Percentiles rank a stretch among this genome's conserved stretches.
phyloP scores from a whole-genome alignment of 2,329 filamentous ascomycete genomes.

The Lasiodiplodia hormozganensis region DNA sequence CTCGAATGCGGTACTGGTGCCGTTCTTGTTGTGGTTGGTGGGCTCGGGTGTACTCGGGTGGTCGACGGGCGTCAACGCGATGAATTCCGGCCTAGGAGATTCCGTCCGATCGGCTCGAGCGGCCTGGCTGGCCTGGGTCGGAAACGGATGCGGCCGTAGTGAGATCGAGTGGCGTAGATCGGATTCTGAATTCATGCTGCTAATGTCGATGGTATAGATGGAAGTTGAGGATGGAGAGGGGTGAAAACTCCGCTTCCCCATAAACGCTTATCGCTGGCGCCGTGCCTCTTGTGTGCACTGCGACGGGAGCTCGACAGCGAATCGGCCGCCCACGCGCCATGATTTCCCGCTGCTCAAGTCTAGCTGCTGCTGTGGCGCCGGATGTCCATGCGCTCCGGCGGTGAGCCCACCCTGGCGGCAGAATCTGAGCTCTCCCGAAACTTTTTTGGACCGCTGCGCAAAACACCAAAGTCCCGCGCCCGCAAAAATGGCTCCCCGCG shows the following conservation, averaged over 20 bases:
- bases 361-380: constrained; percentile 1
- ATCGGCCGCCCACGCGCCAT: constrained; percentile 15
- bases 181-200: constrained; percentile 48
- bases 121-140: constrained; percentile 44
- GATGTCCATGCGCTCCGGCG: neutral
- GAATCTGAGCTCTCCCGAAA: constrained; percentile 13
- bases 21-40: constrained; percentile 36
- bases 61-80: constrained; percentile 35
- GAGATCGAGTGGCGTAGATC: constrained; percentile 58
- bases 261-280: neutral
- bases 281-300: too few relatives aligned
- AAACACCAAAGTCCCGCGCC: neutral
- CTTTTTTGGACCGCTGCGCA: constrained; percentile 20
- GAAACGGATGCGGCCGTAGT: constrained; percentile 55
- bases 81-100: constrained; percentile 27
- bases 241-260: neutral
- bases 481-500: constrained; percentile 25
- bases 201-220: neutral
- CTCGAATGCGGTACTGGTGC: constrained; percentile 50
- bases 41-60: constrained; percentile 36
- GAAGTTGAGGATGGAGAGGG: constrained; percentile 2
- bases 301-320: neutral
- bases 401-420: constrained; percentile 14
- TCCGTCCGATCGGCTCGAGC: constrained; percentile 31
- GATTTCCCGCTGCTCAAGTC: constrained; percentile 5